Conservation (phyloP, 805 yeast species). For the Saturnispora gosingensis region DNA sequence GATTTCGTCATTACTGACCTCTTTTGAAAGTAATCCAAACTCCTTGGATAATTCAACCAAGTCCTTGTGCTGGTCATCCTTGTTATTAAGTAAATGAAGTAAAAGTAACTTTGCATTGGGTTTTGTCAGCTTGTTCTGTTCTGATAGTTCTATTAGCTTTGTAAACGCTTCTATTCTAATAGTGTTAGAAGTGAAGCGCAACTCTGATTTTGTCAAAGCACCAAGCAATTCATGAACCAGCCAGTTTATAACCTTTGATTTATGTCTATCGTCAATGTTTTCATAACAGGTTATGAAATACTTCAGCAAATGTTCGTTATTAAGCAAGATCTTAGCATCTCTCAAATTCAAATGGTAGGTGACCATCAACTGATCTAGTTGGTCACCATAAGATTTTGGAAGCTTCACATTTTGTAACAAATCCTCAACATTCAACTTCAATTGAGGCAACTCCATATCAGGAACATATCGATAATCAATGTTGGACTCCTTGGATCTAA, state of each 20-base stretch:
- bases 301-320: conserved; percentile 37
- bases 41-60: conserved; percentile 43
- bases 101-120: conserved; percentile 62
- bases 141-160: conserved; percentile 45
- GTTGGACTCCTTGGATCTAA: conserved; percentile 71
- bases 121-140: conserved; percentile 35
- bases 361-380: conserved; percentile 36
- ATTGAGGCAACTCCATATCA: conserved; percentile 74
- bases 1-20: conserved; percentile 26
- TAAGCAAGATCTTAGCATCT: conserved; percentile 65
- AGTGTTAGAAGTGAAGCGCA: conserved; percentile 24
- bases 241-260: conserved; percentile 36
- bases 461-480: conserved; percentile 92
- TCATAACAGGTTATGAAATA: conserved; percentile 43
- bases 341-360: conserved; percentile 56
- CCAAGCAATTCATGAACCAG: conserved; percentile 75
- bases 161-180: conserved; percentile 39
- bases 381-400: conserved; percentile 57
- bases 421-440: conserved; percentile 38
- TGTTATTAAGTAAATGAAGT: conserved; percentile 47
- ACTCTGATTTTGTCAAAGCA: conserved; percentile 42
- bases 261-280: conserved; percentile 13
- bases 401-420: conserved; percentile 34
- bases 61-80: conserved; percentile 27
- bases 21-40: conserved; percentile 37